Percentiles rank a stretch among this genome's conserved stretches.
Conservation (phyloP, 768 basidiomycete genomes). For the Tylopilus intermedius region DNA sequence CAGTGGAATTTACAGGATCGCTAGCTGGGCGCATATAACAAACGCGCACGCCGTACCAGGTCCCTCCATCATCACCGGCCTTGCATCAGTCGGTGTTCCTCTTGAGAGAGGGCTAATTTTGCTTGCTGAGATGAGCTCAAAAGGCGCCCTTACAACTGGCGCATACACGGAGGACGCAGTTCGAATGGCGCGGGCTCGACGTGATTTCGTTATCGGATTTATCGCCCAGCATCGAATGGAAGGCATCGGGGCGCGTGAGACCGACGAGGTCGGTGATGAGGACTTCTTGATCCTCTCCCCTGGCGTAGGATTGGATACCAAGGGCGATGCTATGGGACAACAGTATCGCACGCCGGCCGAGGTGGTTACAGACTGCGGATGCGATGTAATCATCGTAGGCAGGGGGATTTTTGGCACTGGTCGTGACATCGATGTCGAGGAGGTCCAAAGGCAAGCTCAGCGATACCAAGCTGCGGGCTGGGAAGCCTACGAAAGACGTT, state of each 20-base stretch:
- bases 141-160: constrained; percentile 79
- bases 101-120: constrained; percentile 80
- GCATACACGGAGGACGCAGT: constrained; percentile 81
- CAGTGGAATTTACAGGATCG: constrained; percentile 86
- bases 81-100: constrained; percentile 80
- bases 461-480: constrained; percentile 84
- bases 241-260: constrained; percentile 39
- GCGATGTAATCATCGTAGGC: constrained; percentile 97
- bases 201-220: constrained; percentile 93
- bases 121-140: constrained; percentile 94
- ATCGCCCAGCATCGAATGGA: constrained; percentile 89
- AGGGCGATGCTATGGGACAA: constrained; percentile 87
- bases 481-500: constrained; percentile 76
- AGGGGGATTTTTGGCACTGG: constrained; percentile 83
- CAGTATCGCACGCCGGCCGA: constrained; percentile 89
- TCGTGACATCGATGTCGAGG: constrained; percentile 35
- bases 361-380: constrained; percentile 75
- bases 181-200: constrained; percentile 76
- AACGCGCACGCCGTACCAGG: constrained; percentile 97
- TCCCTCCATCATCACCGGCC: constrained; percentile 89
- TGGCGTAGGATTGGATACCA: constrained; percentile 78
- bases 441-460: constrained; percentile 62
- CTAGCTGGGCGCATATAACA: constrained; percentile 93
- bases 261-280: constrained; percentile 40
- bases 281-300: constrained; percentile 92